Base-by-base conservation (phyloP, 345 rosid species). In the Bruguiera parviflora region DNA sequence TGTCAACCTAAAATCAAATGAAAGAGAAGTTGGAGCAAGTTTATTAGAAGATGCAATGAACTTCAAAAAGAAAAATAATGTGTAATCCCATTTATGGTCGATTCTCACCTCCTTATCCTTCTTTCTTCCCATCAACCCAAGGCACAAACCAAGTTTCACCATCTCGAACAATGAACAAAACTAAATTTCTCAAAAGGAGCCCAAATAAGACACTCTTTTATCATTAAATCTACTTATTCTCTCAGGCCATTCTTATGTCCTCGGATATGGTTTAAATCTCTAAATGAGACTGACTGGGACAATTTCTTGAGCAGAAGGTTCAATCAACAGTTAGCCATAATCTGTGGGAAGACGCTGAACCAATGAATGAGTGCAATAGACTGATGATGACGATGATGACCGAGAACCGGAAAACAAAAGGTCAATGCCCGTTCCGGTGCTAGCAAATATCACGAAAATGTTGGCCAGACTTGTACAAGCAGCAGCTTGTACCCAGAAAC, bases 391-490 rank as follows among this genome's bases (percentile, higher is more conserved):
- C 53, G 58, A 56, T 33, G 69, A 43, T 32, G 62, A 32, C 49
- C 11, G 80, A 72, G 62, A 75, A 76, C 77, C 82, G 73, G 87
- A 62, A 78, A 75, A 70, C 71, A 63, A 78, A 76, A 79, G 73
- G 57, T 65, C 68, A 58, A 51, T 37, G 64, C 81, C 85, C 73
- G 82, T 63, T 76, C 88, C 80, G 73, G 88, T 79, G 65, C 55
- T 78, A 71, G 71, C 65, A 77, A 71, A 75, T 37, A 56, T 80
- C 60, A 67, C 78, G 47, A 55, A 60, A 71, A 71, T n/a, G 81
- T 78, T 84, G 87, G 98, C 92, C 96, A 93, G 96, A 89, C 86
- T 84, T 86, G 74, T 71, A 66, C 16, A 3, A 29, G 39, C 77
- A 66, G 58, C 82, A 83, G 91, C 91, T 84, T 80, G 87, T 79